Evolutionary conservation across 164 flowering plant species (phyloP).

Genomic region (Cinnamomum chago): DNA sequence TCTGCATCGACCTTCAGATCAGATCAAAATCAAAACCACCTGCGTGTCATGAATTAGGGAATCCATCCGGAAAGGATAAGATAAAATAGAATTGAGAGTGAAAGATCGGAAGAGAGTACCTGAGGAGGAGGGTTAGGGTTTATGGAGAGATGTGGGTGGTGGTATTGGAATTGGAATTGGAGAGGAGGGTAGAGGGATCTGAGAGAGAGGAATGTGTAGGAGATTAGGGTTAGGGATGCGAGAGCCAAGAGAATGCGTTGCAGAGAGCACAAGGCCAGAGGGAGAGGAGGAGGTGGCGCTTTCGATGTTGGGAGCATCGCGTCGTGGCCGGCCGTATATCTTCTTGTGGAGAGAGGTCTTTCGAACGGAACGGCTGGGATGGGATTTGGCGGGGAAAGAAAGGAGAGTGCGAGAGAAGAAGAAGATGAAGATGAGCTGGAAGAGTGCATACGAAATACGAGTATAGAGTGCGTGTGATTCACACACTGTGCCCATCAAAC

Average conservation of each 20-base stretch:
- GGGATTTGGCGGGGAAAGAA: background rate
- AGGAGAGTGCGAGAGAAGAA: too few species aligned
- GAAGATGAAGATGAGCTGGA: too few species aligned
- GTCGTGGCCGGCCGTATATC: background rate
- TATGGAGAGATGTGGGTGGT: constrained; percentile 12
- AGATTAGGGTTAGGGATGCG: constrained; percentile 51
- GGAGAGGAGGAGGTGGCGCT: background rate
- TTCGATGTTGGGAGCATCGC: constrained; percentile 14
- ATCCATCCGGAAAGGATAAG: background rate
- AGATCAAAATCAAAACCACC: constrained; percentile 11
- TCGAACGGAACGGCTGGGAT: background rate
- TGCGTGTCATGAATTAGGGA: constrained; percentile 9
- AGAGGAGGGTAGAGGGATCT: constrained; percentile 48
- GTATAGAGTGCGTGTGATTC: too few species aligned
- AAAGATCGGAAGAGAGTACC: constrained; percentile 7
- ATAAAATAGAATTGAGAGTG: too few species aligned
- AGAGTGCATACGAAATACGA: too few species aligned
- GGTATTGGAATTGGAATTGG: constrained; percentile 17
- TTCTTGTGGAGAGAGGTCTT: background rate
- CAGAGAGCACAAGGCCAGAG: constrained; percentile 25
- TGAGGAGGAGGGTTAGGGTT: constrained; percentile 13
- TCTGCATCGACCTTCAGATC: constrained; percentile 24
- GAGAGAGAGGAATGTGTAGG: constrained; percentile 61
- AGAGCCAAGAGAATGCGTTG: constrained; percentile 55
- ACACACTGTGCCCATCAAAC: too few species aligned